Evolutionary conservation across 1,139 yeast species (phyloP).

Genomic region (Pichiaceae sp.): DNA sequence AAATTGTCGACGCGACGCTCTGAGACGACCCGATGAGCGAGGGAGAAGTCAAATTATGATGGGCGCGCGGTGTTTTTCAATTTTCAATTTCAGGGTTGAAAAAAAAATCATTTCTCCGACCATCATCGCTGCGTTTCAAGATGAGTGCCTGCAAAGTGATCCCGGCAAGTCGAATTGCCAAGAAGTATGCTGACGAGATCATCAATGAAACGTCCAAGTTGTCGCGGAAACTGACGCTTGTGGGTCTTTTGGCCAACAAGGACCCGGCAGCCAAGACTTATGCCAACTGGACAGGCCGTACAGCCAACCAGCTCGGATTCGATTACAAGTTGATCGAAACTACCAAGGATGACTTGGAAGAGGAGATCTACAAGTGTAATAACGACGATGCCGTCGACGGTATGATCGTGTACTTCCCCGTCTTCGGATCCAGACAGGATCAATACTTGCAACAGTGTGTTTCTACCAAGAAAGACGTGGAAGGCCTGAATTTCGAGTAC

Average conservation of each 20-base stretch:
- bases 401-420: conserved; percentile 97
- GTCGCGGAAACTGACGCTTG: conserved; percentile 57
- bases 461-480: conserved; percentile 83
- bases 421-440: conserved; percentile 90
- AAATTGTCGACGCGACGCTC: too few species aligned
- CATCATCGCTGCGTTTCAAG: too few species aligned
- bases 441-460: conserved; percentile 92
- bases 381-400: conserved; percentile 73
- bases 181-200: conserved; percentile 70
- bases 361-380: conserved; percentile 74
- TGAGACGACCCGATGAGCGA: too few species aligned
- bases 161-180: conserved; percentile 81
- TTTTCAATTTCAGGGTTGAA: too few species aligned
- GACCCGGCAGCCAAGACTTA: conserved; percentile 96
- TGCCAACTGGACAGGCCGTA: conserved; percentile 93
- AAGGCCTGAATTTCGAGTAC: conserved; percentile 85
- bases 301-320: conserved; percentile 81
- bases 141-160: conserved; percentile 45
- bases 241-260: conserved; percentile 82
- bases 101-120: too few species aligned
- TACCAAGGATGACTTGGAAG: conserved; percentile 72
- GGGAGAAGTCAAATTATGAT: too few species aligned
- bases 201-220: conserved; percentile 46
- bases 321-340: conserved; percentile 68
- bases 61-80: too few species aligned